These are phyloP conservation scores for Penicillium paxilli DNA, from an alignment of 495 filamentous ascomycete species.

Conservation along the genomic window DNA sequence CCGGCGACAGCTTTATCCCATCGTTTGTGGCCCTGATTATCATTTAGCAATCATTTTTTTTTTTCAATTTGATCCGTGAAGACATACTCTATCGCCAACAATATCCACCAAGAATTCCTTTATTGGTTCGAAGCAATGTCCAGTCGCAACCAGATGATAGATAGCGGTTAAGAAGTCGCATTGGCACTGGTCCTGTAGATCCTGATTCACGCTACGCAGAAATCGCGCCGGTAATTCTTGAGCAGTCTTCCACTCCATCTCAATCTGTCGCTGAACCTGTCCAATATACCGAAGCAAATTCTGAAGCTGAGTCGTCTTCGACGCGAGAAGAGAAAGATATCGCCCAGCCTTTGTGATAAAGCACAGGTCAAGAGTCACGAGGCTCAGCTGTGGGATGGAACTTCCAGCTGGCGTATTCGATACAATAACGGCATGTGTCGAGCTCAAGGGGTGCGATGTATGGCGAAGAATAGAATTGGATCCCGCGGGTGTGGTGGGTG, in stretches of 20 bases:
- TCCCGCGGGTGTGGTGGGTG: constrained; percentile 9
- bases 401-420: constrained; percentile 18
- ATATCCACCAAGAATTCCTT: constrained; percentile 90
- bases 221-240: constrained; percentile 78
- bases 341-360: constrained; percentile 79
- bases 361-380: constrained; percentile 78
- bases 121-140: constrained; percentile 72
- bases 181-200: constrained; percentile 56
- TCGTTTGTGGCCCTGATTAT: constrained; percentile 77
- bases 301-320: constrained; percentile 83
- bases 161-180: constrained; percentile 71
- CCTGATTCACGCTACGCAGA: constrained; percentile 70
- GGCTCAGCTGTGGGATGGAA: constrained; percentile 44
- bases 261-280: constrained; percentile 73
- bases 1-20: constrained; percentile 86
- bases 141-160: constrained; percentile 85
- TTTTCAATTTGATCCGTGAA: neutral
- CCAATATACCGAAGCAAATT: constrained; percentile 80
- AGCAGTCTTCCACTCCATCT: constrained; percentile 75
- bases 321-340: constrained; percentile 78
- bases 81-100: constrained; percentile 73
- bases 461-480: constrained; percentile 47
- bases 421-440: constrained; percentile 74
- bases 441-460: constrained; percentile 69
- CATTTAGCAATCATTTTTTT: constrained; percentile 15